These are phyloP conservation scores for Barnettozyma sucrosica DNA, from an alignment of 805 yeast genomes.

Conservation along the genomic window DNA sequence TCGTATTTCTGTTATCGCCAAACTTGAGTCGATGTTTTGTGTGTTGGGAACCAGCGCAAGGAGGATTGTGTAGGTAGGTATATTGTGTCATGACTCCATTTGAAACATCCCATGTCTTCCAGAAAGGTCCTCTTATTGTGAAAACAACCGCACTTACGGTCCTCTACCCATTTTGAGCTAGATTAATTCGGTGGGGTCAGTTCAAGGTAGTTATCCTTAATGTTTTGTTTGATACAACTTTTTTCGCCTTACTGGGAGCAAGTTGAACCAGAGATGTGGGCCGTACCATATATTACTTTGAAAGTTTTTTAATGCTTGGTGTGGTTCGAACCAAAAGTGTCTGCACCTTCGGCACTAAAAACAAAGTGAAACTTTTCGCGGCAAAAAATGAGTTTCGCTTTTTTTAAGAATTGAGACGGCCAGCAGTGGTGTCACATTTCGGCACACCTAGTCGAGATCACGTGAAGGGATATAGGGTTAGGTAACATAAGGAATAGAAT, in stretches of 20 bases:
- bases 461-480: constrained; percentile 3
- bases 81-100: neutral
- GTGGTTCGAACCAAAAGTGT: constrained; percentile 5
- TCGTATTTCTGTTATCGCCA: no score
- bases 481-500: neutral
- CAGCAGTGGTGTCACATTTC: neutral
- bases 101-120: neutral
- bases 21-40: neutral
- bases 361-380: neutral
- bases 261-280: constrained; percentile 1
- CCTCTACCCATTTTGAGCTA: constrained; percentile 28
- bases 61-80: no score
- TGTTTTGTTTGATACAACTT: constrained; percentile 1
- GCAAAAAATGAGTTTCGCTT: neutral
- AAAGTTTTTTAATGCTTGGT: neutral
- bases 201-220: neutral
- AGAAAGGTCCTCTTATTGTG: neutral
- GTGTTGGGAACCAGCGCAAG: no score
- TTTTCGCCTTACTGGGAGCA: constrained; percentile 4
- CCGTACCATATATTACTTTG: neutral
- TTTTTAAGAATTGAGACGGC: neutral
- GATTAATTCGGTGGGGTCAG: neutral
- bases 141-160: constrained; percentile 22
- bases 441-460: neutral
- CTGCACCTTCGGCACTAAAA: neutral